Percentiles rank a stretch among this genome's conserved stretches.
Conservation (phyloP, 495 filamentous ascomycete species). For the Elaphomyces granulatus region DNA sequence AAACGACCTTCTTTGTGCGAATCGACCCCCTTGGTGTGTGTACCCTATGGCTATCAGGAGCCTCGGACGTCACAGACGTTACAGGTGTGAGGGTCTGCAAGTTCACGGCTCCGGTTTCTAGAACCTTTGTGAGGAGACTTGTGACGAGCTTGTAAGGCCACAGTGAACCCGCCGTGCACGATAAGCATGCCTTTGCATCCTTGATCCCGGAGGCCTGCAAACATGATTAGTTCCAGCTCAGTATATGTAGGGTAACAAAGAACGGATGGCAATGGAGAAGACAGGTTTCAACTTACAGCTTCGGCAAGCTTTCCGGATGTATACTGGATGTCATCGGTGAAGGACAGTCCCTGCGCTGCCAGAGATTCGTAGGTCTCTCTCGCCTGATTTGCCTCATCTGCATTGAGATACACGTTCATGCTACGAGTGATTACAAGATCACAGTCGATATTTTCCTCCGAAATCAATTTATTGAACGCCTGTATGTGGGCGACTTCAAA, state of each 20-base stretch:
- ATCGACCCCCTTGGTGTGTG: conserved; percentile 1
- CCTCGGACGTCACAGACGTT: conserved; percentile 1
- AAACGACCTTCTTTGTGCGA: conserved; percentile 2
- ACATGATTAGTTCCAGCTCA: background rate
- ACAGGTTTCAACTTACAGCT: conserved; percentile 1
- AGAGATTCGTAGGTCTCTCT: conserved; percentile 1
- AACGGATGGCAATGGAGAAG: too few species aligned
- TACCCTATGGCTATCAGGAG: background rate
- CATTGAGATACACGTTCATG: conserved; percentile 4
- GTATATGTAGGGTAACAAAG: conserved; percentile 6
- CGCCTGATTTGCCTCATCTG: background rate
- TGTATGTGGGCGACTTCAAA: conserved; percentile 4
- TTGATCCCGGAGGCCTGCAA: conserved; percentile 27
- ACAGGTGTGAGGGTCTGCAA: conserved; percentile 4
- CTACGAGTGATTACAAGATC: conserved; percentile 3
- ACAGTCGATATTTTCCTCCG: conserved; percentile 2
- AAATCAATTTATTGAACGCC: conserved; percentile 2
- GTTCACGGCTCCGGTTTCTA: conserved; percentile 1
- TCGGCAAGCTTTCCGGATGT: background rate
- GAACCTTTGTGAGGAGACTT: conserved; percentile 22
- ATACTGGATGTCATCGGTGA: conserved; percentile 1
- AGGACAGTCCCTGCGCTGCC: background rate
- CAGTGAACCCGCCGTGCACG: conserved; percentile 28
- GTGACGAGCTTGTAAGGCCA: conserved; percentile 81
- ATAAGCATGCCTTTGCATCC: conserved; percentile 30